Conservation (phyloP, 2,329 filamentous ascomycete species). For the Aspergillus hiratsukae region DNA sequence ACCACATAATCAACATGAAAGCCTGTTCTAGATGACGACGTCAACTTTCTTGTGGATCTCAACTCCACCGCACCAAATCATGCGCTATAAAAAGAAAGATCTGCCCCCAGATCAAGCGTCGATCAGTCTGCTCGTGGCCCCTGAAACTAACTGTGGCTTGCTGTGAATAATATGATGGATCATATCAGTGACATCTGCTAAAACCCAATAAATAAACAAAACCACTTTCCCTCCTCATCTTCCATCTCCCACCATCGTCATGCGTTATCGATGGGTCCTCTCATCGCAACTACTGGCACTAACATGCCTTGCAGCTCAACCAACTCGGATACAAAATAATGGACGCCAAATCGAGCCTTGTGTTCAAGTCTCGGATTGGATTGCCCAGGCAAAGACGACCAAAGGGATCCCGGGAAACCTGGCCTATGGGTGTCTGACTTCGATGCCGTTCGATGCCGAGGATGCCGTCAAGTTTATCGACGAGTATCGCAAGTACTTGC, state of each 20-base stretch:
- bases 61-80: background rate
- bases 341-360: background rate
- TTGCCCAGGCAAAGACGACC: background rate
- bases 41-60: background rate
- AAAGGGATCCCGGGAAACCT: slow-evolving; percentile 6
- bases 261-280: background rate
- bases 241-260: background rate
- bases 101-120: background rate
- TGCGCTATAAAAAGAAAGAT: background rate
- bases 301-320: background rate
- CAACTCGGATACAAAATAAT: background rate
- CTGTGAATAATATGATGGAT: background rate
- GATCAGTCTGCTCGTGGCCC: background rate
- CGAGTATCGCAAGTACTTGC: slow-evolving; percentile 34
- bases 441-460: slow-evolving; percentile 27
- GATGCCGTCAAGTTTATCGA: slow-evolving; percentile 20
- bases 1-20: background rate
- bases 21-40: background rate
- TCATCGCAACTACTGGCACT: background rate
- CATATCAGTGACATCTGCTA: background rate
- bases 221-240: background rate
- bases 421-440: slow-evolving; percentile 22
- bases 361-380: background rate
- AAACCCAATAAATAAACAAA: background rate
- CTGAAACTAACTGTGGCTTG: background rate